Evolutionary conservation across 805 yeast species (phyloP).

Genomic region (Ascoidea rubescens): DNA sequence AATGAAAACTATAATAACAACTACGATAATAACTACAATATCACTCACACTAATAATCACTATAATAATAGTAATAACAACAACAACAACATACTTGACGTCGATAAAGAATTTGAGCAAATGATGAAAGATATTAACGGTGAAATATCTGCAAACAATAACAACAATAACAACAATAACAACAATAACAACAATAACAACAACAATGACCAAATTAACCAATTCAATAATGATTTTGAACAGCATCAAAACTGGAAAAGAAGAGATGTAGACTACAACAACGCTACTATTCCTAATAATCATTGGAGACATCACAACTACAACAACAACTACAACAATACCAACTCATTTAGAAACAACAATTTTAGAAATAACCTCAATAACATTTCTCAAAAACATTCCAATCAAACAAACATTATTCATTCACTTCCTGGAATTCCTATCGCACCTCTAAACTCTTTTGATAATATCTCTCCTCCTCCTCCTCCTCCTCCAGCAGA

Average conservation of each 20-base stretch:
- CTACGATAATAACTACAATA: conserved; percentile 8
- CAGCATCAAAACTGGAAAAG: not conserved
- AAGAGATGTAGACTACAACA: not conserved
- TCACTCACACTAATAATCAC: not conserved
- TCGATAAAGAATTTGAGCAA: conserved; percentile 35
- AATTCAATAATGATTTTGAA: not conserved
- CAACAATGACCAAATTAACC: not conserved
- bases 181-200: conserved; percentile 1
- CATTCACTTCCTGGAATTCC: conserved; percentile 6
- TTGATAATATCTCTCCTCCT: not conserved
- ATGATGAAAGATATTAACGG: conserved; percentile 37
- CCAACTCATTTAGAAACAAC: not conserved
- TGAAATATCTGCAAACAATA: not conserved
- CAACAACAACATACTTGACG: conserved; percentile 10
- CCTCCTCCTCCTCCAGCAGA: conserved; percentile 5
- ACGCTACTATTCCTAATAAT: not conserved
- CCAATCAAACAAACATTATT: not conserved
- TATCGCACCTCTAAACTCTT: not conserved
- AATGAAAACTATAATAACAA: conserved; percentile 3
- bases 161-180: conserved; percentile 4
- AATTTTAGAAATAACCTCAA: conserved; percentile 1
- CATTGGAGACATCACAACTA: not conserved
- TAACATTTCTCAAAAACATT: conserved; percentile 3
- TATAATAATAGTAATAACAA: conserved; percentile 3
- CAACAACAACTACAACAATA: not conserved